Evolutionary conservation across 1,139 yeast genomes (phyloP), one percentile per base, ranked within the genome.

Genomic region (Kodamaea anthophila): DNA sequence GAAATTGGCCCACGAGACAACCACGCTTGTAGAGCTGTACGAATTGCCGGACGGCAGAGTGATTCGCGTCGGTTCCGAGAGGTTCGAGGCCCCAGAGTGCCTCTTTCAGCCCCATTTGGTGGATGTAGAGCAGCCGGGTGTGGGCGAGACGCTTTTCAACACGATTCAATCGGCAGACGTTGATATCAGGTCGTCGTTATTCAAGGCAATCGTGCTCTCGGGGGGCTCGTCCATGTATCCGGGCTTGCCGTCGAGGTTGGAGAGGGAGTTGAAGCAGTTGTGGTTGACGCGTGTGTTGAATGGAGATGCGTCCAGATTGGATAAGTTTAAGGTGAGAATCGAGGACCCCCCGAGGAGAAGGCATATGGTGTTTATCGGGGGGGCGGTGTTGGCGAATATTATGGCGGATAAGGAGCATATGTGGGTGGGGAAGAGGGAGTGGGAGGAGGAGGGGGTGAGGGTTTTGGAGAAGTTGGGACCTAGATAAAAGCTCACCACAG

Each of bases 151-250:
- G 22, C 68, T 91, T 39, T 91, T 87, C 65, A 85, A 86, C 55
- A 86, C 96, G 3, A 80, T 91, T 42, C 97, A 91, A 64, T 63
- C 87, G 5, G 96, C 97, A 24, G 98, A 91, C 51, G 81, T 91
- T 28, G 98, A 91, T 55, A 77, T 91, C 34, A 77, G 97, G 58
- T 72, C 95, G 5, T 74, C 96, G 2, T 70, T 91, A 39, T 91
- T 75, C 63, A 84, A 82, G 51, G 95, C 96, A 2, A 84, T 91
- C 56, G 98, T 91, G 12, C 69, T 91, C 27, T 84, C 95, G 22
- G 98, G 98, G 52, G 98, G 98, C 33, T 88, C 97, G 2, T 83
- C 95, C 31, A 91, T 93, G 99, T 91, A 93, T 55, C 98, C 98
- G 2, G 99, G 98, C 19, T 71, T 93, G 43, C 98, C 98, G 18